Base-by-base conservation (phyloP, 371 early-diverging fungal genomes). In the Rhizopus delemar region DNA sequence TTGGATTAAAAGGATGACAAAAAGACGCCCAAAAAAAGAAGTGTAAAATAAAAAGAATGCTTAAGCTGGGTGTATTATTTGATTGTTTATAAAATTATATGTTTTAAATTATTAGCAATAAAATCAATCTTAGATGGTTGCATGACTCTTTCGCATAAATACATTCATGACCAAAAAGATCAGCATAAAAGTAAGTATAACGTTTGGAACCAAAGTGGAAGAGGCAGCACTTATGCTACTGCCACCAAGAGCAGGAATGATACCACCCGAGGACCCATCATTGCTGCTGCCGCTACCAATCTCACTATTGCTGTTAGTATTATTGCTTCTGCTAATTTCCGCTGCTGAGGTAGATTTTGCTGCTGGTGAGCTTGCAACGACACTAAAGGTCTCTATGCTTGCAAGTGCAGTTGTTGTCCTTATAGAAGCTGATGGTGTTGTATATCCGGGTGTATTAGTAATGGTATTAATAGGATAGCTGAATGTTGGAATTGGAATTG, bases 1-100 rank as follows among this genome's bases (percentile, higher is more conserved):
- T 13, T 64, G 64, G 59, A 43, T 59, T 5, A 43, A 59, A n/a
- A 58, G 54, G 11, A 52, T 43, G 43, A 15, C 5, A 15, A 43
- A 43, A 45, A 32, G 16, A 39, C 31, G 39, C 52, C 15, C 39
- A 46, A 51, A 56, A 34, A 45, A 34, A 12, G 7, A 34, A 51
- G 7, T 54, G 31, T 51, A 49, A 39, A 51, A 56, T 56, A 31
- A 51, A 56, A 31, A 48, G 13, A 43, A 41, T 22, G 22, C 22
- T 22, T 22, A 31, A 54, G 11, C 29, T 3, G 8, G 15, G n/a
- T 54, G 16, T 32, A 38, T 38, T 38, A 38, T 38, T 38, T 38
- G 8, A 38, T 38, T 38, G 13, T 8, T 38, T 2, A 38, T 38
- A 38, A 11, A 38, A 38, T 38, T 38, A 13, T 0, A 54, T 31